These are phyloP conservation scores for Scheffersomyces spartinae DNA, from an alignment of 805 yeast genomes.

Conservation along the genomic window DNA sequence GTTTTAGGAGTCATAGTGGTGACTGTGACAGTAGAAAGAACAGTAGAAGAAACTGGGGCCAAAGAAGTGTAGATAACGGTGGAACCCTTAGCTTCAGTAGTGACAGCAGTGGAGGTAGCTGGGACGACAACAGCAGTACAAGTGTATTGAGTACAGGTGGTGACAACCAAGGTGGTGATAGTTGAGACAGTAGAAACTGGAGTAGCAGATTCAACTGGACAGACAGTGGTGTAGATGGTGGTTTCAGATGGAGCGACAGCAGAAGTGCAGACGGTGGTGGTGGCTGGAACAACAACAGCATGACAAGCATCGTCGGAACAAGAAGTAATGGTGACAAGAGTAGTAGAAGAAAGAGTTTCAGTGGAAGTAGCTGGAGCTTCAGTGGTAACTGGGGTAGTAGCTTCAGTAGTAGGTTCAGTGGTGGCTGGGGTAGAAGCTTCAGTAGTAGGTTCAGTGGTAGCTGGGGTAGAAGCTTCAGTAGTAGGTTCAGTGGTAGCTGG, in stretches of 20 bases:
- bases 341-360: constrained; percentile 7
- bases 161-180: constrained; percentile 7
- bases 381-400: constrained; percentile 4
- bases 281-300: constrained; percentile 7
- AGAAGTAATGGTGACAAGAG: constrained; percentile 16
- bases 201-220: constrained; percentile 13
- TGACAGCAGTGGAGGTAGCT: constrained; percentile 3
- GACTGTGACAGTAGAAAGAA: constrained; percentile 5
- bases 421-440: no score
- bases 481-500: constrained; percentile 14
- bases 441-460: constrained; percentile 20
- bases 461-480: constrained; percentile 14
- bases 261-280: constrained; percentile 2
- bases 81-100: constrained; percentile 2
- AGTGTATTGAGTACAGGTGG: constrained; percentile 7
- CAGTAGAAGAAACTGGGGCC: constrained; percentile 4
- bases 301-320: constrained; percentile 17
- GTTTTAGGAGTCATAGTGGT: constrained; percentile 3
- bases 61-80: no score
- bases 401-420: constrained; percentile 7
- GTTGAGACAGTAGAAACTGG: constrained; percentile 6
- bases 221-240: constrained; percentile 15
- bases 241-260: constrained; percentile 8
- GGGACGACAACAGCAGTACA: no score
- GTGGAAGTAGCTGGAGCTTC: constrained; percentile 2